Evolutionary conservation across 257 asterid species (phyloP), one percentile per base, ranked within the genome.

Genomic region (Ligustrum vulgare): DNA sequence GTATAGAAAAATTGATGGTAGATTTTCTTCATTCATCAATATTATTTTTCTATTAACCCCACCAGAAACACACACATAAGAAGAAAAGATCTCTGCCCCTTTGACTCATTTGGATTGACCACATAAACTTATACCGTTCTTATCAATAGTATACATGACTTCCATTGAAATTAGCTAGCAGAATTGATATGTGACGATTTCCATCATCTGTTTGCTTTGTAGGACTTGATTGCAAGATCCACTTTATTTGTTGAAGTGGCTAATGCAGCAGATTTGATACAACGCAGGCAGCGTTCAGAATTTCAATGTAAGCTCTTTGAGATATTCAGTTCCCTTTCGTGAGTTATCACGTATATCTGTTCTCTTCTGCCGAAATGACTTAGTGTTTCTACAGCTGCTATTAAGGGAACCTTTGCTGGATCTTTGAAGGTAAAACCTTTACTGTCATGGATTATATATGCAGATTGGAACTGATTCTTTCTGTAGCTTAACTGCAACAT

Each of bases 261-360:
- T 56, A 73, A 86, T 79, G 99, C 96, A 56, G 99, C 98, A 56
- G 99, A 95, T 80, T 83, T 95, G 84, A 95, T 84, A 75, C 92
- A 95, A 81, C 96, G 93, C 66, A 80, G 86, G 77, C 98, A 95
- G 72, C 98, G 98, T 63, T 87, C 96, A 0, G 94, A 95, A 10
- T 95, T 95, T 84, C 98, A 87, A 64, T 83, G 99, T 95, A 77
- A 82, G 92, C 80, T 75, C 62, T 51, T 60, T 5, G 22, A 67
- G 69, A 33, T 32, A 32, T 62, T 71, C 49, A 41, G 32, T 75
- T 12, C 73, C 8, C 22, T 71, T 41, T 35, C 25, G 28, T 15
- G 45, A 49, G 51, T 25, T 80, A 5, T 49, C 51, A 16, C 63
- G 11, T 1, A 3, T 28, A 28, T 70, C 62, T 37, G 65, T 71